Evolutionary conservation across 1,284 basidiomycete genomes (phyloP).

Genomic region (Veloporphyrellus conicus): DNA sequence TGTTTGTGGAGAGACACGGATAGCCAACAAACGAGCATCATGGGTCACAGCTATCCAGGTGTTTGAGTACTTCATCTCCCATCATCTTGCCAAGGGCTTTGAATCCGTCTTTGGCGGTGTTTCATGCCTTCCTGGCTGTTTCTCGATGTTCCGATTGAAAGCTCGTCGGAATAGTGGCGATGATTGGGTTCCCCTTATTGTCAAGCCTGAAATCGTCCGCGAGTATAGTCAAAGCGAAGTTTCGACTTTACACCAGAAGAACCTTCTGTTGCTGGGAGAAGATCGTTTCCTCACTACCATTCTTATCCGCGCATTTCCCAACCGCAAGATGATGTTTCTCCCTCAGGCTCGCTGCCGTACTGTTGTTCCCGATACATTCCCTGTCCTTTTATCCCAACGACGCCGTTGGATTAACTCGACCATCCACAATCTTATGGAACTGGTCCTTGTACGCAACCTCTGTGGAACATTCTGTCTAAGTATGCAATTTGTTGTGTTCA

Average conservation of each 20-base stretch:
- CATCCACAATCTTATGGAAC: constrained; percentile 98
- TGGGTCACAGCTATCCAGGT: constrained; percentile 99
- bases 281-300: constrained; percentile 98
- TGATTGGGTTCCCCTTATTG: constrained; percentile 97
- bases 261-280: constrained; percentile 92
- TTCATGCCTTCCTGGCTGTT: constrained; percentile 97
- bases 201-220: constrained; percentile 95
- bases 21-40: constrained; percentile 95
- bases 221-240: constrained; percentile 96
- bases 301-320: constrained; percentile 93
- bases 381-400: constrained; percentile 90
- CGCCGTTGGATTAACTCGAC: constrained; percentile 99
- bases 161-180: constrained; percentile 82
- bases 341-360: constrained; percentile 95
- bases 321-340: constrained; percentile 98
- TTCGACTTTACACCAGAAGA: constrained; percentile 96
- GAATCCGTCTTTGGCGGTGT: constrained; percentile 99
- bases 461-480: constrained; percentile 96
- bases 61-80: constrained; percentile 98
- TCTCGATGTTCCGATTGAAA: constrained; percentile 99
- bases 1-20: constrained; percentile 96
- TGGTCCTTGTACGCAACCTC: constrained; percentile 92
- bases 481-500: constrained; percentile 98
- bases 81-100: constrained; percentile 97
- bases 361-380: constrained; percentile 94